A percentile compares a stretch with the other conserved stretches of the same genome.
Evolutionary conservation across 129 eudicot species (phyloP).

Genomic region (Daucus carota): DH1_v3.0 NC_030382.2:40228001-40228500

Average conservation of each 20-base stretch:
- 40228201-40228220: background rate
- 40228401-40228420: background rate
- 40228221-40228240: background rate
- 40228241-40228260: background rate
- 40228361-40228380: conserved; percentile 1
- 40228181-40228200: background rate
- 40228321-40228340: background rate
- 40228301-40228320: background rate
- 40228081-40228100: background rate
- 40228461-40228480: background rate
- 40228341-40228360: conserved; percentile 1
- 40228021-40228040: background rate
- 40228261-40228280: conserved; percentile 1
- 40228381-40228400: conserved; percentile 5
- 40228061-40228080: background rate
- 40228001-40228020: background rate
- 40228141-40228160: background rate
- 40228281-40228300: background rate
- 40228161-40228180: no score
- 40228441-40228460: background rate
- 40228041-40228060: background rate
- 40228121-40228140: background rate
- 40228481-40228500: conserved; percentile 2
- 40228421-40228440: conserved; percentile 1
- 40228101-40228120: background rate